These are phyloP conservation scores for Digitaria exilis DNA, from an alignment of 202 grass and related monocot species.

Conservation along the genomic window DNA sequence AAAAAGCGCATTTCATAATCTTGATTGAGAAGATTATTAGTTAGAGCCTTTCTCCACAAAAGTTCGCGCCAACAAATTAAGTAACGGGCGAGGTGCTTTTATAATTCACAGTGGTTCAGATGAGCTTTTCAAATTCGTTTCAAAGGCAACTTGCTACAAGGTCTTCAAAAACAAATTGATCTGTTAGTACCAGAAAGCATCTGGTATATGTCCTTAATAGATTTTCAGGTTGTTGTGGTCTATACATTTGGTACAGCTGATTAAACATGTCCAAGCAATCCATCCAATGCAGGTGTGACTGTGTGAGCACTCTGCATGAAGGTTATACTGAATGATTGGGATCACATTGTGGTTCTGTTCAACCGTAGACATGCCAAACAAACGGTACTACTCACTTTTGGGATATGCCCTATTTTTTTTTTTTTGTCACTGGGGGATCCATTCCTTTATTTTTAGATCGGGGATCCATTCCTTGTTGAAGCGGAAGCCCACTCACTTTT, in stretches of 20 bases:
- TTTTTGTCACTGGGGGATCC: too few relatives aligned
- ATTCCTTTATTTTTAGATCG: too few relatives aligned
- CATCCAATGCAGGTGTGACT: background rate
- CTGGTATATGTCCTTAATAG: background rate
- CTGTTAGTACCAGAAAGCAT: slow-evolving; percentile 44
- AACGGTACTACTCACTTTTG: background rate
- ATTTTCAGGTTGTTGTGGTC: slow-evolving; percentile 33
- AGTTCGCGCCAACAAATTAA: slow-evolving; percentile 13
- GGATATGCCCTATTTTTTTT: background rate
- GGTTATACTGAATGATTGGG: slow-evolving; percentile 16
- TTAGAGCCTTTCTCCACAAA: slow-evolving; percentile 32
- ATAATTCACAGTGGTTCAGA: slow-evolving; percentile 36
- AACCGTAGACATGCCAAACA: background rate
- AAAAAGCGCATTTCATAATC: slow-evolving; percentile 1
- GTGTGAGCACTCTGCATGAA: background rate
- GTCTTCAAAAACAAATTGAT: slow-evolving; percentile 32
- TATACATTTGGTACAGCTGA: slow-evolving; percentile 30
- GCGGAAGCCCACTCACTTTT: slow-evolving; percentile 16
- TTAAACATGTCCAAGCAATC: background rate
- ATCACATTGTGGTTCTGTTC: slow-evolving; percentile 18
- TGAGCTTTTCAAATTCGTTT: slow-evolving; percentile 44
- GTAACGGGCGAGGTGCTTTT: background rate
- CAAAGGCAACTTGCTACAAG: slow-evolving; percentile 8
- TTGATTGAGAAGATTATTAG: slow-evolving; percentile 42
- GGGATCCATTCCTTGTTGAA: too few relatives aligned